Percentiles rank a stretch among this genome's conserved stretches.
Evolutionary conservation across 208 protist genomes (phyloP).

Genomic region (Strigomonas galati): DNA sequence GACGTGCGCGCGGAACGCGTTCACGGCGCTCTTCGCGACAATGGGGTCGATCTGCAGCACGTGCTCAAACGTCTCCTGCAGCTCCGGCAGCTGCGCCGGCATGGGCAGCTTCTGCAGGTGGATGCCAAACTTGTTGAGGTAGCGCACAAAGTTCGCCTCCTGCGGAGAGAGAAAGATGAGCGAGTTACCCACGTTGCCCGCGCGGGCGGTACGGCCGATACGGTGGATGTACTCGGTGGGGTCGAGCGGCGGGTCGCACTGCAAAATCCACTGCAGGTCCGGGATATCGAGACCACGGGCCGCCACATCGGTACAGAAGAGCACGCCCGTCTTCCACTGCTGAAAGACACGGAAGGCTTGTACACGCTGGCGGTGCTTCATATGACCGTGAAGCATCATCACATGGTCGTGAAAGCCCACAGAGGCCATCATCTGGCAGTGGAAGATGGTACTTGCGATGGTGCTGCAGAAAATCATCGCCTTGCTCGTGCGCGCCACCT

Average conservation of each 20-base stretch:
- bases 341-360: constrained; percentile 89
- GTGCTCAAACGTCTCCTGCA: constrained; percentile 86
- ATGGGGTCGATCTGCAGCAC: constrained; percentile 84
- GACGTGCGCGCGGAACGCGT: constrained; percentile 90
- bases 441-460: constrained; percentile 96
- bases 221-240: constrained; percentile 96
- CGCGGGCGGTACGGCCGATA: constrained; percentile 95
- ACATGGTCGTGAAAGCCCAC: constrained; percentile 97
- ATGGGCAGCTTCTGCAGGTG: constrained; percentile 70
- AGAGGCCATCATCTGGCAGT: constrained; percentile 98
- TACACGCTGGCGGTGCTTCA: constrained; percentile 94
- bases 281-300: constrained; percentile 96
- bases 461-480: constrained; percentile 98
- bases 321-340: constrained; percentile 77
- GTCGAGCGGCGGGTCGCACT: constrained; percentile 97
- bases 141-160: constrained; percentile 87
- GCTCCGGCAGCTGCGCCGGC: constrained; percentile 61
- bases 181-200: constrained; percentile 89
- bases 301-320: constrained; percentile 95
- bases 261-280: constrained; percentile 96
- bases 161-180: constrained; percentile 92
- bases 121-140: constrained; percentile 83
- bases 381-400: constrained; percentile 95
- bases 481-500: constrained; percentile 93
- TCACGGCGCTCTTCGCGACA: constrained; percentile 88